A percentile compares a stretch with the other conserved stretches of the same genome.
Conservation (phyloP, 768 basidiomycete genomes). For the Collybiopsis confluens region DNA sequence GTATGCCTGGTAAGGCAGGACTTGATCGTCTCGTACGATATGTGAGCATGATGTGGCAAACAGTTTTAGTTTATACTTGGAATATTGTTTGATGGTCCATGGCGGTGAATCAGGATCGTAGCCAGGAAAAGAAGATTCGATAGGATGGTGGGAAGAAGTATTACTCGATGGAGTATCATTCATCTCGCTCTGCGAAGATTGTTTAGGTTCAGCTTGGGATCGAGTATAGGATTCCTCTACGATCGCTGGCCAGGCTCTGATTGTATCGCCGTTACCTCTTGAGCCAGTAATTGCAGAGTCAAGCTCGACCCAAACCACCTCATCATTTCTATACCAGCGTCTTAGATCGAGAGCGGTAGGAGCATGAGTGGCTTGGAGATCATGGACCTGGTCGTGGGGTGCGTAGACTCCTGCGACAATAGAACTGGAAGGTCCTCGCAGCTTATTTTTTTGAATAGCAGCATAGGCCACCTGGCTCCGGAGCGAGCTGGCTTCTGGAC, state of each 20-base stretch:
- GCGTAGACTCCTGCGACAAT: conserved; percentile 38
- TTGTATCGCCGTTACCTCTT: conserved; percentile 34
- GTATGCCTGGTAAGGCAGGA: conserved; percentile 76
- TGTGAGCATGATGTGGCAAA: conserved; percentile 51
- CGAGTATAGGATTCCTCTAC: conserved; percentile 40
- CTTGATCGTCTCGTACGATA: conserved; percentile 47
- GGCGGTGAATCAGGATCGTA: conserved; percentile 27
- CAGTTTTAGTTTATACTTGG: conserved; percentile 63
- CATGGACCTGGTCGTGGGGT: conserved; percentile 57
- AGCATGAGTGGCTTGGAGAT: conserved; percentile 51
- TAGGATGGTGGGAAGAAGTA: conserved; percentile 6
- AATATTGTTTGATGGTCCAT: conserved; percentile 61
- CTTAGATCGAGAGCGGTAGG: conserved; percentile 40
- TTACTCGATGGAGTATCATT: background rate
- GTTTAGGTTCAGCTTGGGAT: background rate
- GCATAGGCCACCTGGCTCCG: conserved; percentile 25
- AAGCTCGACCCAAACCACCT: conserved; percentile 69
- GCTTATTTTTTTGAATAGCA: conserved; percentile 33
- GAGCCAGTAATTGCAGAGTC: conserved; percentile 42
- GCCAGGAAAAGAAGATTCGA: conserved; percentile 6
- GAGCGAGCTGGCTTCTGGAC: background rate
- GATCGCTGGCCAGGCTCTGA: conserved; percentile 72
- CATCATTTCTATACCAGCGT: conserved; percentile 64
- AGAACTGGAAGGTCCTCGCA: conserved; percentile 22
- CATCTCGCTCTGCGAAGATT: too few species aligned